Base-by-base conservation (phyloP, 2,329 filamentous ascomycete genomes). In the Talaromyces pinophilus region DNA sequence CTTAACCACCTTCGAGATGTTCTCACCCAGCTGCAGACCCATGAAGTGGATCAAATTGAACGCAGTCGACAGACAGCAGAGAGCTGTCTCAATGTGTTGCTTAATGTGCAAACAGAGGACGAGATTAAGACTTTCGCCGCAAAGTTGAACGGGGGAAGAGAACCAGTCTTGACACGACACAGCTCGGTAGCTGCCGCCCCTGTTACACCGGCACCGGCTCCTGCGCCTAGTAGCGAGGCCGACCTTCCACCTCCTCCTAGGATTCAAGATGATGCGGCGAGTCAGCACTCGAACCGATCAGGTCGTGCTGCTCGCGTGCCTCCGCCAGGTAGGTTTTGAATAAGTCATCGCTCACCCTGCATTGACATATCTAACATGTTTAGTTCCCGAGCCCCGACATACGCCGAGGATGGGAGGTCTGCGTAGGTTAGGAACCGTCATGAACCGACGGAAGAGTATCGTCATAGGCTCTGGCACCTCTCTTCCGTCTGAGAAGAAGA, bases 21-120 rank as follows among this genome's bases (percentile, higher is more conserved):
- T 48, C 85, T 99, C 67, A 98, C 95, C 0, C 93, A 97, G 74
- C 91, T 94, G 72, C 90, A 96, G 78, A 99, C 95, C 0, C 90
- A 96, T 75, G 94, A 98, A 77, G 87, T 92, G 33, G 95, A 99
- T 75, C 88, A 92, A 71, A 88, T 94, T 17, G 91, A 96, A 77
- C 87, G 90, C 66, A 89, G 86, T 68, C 88, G 92, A 69, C 82
- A 87, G 67, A 88, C 89, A 13, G 89, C 92, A 30, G 93, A 95
- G 76, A 88, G 89, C 68, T 92, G 92, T 30, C 82, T 99, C 66
- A 92, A 92, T 70, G 85, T 89, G 8, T 84, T 98, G 71, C 83
- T 99, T 61, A 95, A 96, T 75, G 88, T 97, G 50, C 90, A 92
- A 76, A 96, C 93, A 0, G 87, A 88, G 19, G 90, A 90, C 74